Evolutionary conservation across 2,329 filamentous ascomycete genomes (phyloP).

Genomic region (Claviceps maximensis): DNA sequence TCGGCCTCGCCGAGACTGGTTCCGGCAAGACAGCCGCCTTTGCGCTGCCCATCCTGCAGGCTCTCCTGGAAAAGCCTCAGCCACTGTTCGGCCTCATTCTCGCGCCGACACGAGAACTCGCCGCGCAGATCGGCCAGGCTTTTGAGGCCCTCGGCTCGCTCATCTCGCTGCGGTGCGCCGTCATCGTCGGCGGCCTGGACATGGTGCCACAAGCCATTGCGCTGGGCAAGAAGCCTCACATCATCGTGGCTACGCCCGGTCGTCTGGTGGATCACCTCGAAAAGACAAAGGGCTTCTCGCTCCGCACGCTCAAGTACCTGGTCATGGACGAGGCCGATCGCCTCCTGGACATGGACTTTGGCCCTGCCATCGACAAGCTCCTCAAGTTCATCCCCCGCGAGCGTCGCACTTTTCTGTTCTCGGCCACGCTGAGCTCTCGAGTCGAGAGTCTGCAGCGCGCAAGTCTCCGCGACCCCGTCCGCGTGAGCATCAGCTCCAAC

Average conservation of each 20-base stretch:
- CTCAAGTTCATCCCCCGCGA: constrained; percentile 75
- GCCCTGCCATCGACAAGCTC: constrained; percentile 83
- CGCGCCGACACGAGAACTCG: constrained; percentile 85
- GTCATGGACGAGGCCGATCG: constrained; percentile 94
- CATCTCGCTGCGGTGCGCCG: constrained; percentile 75
- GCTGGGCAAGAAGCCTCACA: constrained; percentile 88
- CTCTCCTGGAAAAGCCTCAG: constrained; percentile 77
- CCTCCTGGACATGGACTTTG: constrained; percentile 87
- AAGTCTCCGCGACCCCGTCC: constrained; percentile 69
- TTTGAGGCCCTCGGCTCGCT: constrained; percentile 79
- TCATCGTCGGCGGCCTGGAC: constrained; percentile 87
- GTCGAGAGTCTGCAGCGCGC: constrained; percentile 87
- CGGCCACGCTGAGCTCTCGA: constrained; percentile 86
- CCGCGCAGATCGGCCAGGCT: constrained; percentile 76
- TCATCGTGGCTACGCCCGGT: constrained; percentile 85
- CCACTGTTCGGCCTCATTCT: constrained; percentile 79
- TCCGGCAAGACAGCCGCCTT: constrained; percentile 95
- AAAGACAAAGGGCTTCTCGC: constrained; percentile 90
- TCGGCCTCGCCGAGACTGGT: constrained; percentile 89
- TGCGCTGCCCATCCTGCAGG: constrained; percentile 81
- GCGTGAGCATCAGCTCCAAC: constrained; percentile 67
- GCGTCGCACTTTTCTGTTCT: constrained; percentile 77
- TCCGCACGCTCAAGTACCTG: constrained; percentile 70
- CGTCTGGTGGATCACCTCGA: constrained; percentile 84
- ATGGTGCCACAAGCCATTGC: constrained; percentile 89